A percentile compares a stretch with the other conserved stretches of the same genome.
These are phyloP conservation scores for Rhizophora mangle DNA, from an alignment of 345 rosid species.

Conservation along the genomic window DNA sequence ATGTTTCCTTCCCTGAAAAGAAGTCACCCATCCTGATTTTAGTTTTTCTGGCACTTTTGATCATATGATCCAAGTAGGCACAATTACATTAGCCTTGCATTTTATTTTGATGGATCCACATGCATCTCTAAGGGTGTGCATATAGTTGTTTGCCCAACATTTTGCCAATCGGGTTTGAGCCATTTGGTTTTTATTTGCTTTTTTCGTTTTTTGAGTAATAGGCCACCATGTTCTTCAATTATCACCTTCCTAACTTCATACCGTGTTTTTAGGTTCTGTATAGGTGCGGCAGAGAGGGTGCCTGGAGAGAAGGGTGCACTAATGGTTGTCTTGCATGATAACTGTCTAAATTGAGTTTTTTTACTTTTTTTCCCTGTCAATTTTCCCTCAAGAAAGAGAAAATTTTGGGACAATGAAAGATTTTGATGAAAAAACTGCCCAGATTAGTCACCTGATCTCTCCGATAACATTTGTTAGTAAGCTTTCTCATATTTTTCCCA, in stretches of 20 bases:
- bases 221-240: no score
- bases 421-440: conserved; percentile 84
- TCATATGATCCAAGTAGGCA: no score
- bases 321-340: neutral
- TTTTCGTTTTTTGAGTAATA: no score
- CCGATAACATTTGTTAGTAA: conserved; percentile 79
- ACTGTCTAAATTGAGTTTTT: conserved; percentile 10
- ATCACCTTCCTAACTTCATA: no score
- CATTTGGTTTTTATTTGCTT: no score
- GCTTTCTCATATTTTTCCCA: conserved; percentile 31
- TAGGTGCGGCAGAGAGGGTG: no score
- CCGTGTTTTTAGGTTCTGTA: no score
- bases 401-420: conserved; percentile 69
- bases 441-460: conserved; percentile 77
- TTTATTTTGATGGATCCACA: conserved; percentile 39
- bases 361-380: conserved; percentile 28
- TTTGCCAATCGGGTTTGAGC: no score
- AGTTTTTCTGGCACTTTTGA: conserved; percentile 20
- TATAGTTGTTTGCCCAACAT: conserved; percentile 16
- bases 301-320: no score
- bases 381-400: conserved; percentile 76
- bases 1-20: conserved; percentile 40
- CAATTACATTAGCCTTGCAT: conserved; percentile 26
- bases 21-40: conserved; percentile 57
- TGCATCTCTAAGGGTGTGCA: conserved; percentile 47